phyloP scores from a whole-genome alignment of 2,329 filamentous ascomycete species.

The Zymoseptoria crescenta region DNA sequence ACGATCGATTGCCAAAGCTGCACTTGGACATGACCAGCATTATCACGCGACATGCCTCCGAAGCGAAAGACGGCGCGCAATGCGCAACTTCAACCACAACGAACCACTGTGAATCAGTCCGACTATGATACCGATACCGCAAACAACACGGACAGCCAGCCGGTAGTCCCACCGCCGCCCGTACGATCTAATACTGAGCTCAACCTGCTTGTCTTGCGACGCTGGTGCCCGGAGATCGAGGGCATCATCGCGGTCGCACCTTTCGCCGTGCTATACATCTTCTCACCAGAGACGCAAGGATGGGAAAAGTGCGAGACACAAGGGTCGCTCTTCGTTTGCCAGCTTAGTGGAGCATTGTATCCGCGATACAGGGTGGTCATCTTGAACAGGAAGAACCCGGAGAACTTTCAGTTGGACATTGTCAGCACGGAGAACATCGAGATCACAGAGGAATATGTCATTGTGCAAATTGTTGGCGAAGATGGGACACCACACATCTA shows the following conservation, averaged over 20 bases:
- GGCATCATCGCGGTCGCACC: constrained; percentile 72
- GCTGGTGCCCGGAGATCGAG: constrained; percentile 67
- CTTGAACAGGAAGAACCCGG: constrained; percentile 41
- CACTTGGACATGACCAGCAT: background rate
- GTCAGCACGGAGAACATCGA: constrained; percentile 38
- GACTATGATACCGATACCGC: constrained; percentile 47
- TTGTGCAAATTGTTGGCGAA: constrained; percentile 43
- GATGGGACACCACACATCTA: constrained; percentile 38
- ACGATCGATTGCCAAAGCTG: background rate
- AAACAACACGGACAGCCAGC: constrained; percentile 27
- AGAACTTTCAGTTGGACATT: constrained; percentile 41
- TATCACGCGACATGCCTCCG: constrained; percentile 5
- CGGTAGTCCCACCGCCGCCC: constrained; percentile 35
- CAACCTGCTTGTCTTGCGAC: constrained; percentile 75
- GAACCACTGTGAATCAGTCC: constrained; percentile 26
- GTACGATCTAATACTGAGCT: constrained; percentile 72
- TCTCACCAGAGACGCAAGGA: constrained; percentile 53
- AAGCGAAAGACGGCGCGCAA: constrained; percentile 8
- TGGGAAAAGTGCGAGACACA: constrained; percentile 87
- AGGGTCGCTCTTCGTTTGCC: constrained; percentile 82
- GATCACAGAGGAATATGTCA: constrained; percentile 51
- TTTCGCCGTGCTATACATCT: constrained; percentile 80
- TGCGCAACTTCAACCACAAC: constrained; percentile 15
- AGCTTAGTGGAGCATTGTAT: constrained; percentile 36
- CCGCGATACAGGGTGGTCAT: constrained; percentile 40